Evolutionary conservation across 1,139 yeast genomes (phyloP).

Genomic region (Magnusiomyces clavatus): DNA sequence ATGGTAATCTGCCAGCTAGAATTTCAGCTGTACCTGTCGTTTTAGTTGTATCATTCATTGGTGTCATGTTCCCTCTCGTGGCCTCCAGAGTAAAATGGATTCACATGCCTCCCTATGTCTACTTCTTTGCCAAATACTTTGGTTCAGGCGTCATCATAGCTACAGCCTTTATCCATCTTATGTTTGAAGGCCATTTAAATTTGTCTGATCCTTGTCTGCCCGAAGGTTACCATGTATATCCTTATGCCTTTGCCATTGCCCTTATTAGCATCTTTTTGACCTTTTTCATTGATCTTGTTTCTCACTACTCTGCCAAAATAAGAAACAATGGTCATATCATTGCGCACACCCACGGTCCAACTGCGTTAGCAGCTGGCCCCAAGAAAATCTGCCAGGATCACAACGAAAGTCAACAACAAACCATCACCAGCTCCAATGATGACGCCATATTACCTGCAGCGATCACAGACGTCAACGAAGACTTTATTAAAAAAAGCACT

Average conservation of each 20-base stretch:
- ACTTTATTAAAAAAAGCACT: not conserved
- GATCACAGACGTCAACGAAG: too few species aligned
- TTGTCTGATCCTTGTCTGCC: conserved; percentile 43
- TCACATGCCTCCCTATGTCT: conserved; percentile 50
- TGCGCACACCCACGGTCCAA: conserved; percentile 4
- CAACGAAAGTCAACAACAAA: conserved; percentile 7
- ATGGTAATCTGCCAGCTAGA: conserved; percentile 53
- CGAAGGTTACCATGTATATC: conserved; percentile 43
- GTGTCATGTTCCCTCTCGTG: conserved; percentile 36
- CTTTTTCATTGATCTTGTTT: conserved; percentile 15
- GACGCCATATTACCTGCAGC: not conserved
- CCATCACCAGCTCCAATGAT: not conserved
- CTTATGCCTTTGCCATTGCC: conserved; percentile 43
- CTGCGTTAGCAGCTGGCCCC: not conserved
- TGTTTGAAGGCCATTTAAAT: conserved; percentile 57
- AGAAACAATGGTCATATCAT: not conserved
- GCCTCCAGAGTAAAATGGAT: conserved; percentile 25
- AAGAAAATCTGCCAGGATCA: not conserved
- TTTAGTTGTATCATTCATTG: conserved; percentile 48
- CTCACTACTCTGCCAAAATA: not conserved
- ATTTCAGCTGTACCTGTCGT: conserved; percentile 67
- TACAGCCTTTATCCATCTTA: conserved; percentile 66
- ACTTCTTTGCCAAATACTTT: conserved; percentile 58
- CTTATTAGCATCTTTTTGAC: conserved; percentile 39
- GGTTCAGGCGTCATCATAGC: conserved; percentile 77